phyloP scores from a whole-genome alignment of 768 basidiomycete genomes.

The Dioszegia aurantiaca region DNA sequence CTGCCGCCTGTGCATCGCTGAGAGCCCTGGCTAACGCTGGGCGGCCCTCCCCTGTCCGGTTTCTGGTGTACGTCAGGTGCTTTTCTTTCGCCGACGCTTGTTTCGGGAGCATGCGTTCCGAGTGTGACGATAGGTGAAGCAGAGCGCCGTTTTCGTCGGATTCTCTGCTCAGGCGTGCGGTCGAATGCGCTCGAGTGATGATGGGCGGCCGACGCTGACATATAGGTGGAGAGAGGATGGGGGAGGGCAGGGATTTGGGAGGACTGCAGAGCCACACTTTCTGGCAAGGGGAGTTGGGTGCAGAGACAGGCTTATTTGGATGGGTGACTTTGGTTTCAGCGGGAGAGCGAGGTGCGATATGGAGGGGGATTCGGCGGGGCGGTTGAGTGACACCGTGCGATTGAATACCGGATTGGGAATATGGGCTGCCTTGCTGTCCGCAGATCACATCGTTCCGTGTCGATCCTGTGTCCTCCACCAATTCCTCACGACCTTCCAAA shows the following conservation, averaged over 20 bases:
- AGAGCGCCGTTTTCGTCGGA: slow-evolving; percentile 26
- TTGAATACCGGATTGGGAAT: too few species aligned
- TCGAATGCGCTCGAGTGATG: slow-evolving; percentile 23
- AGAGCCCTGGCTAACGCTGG: too few species aligned
- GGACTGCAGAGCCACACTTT: slow-evolving; percentile 4
- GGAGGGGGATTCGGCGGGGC: too few species aligned
- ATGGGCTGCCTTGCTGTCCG: too few species aligned
- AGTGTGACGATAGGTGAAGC: slow-evolving; percentile 22
- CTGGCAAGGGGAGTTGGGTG: neutral
- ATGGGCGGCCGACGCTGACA: slow-evolving; percentile 10
- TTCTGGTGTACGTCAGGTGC: neutral
- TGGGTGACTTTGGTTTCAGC: too few species aligned
- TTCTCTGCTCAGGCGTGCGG: slow-evolving; percentile 20
- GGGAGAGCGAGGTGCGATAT: too few species aligned
- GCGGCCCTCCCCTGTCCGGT: neutral
- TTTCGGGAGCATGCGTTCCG: slow-evolving; percentile 22
- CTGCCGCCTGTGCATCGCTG: too few species aligned
- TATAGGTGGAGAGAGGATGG: slow-evolving; percentile 1
- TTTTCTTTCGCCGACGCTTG: slow-evolving; percentile 2
- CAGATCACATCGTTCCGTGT: too few species aligned
- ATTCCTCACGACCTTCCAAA: too few species aligned
- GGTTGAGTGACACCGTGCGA: too few species aligned
- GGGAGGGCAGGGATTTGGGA: slow-evolving; percentile 6
- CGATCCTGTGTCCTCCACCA: too few species aligned
- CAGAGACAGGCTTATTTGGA: too few species aligned